Evolutionary conservation across 768 basidiomycete species (phyloP), one percentile per base, ranked within the genome.

Genomic region (Hemileccinum rubropunctum): DNA sequence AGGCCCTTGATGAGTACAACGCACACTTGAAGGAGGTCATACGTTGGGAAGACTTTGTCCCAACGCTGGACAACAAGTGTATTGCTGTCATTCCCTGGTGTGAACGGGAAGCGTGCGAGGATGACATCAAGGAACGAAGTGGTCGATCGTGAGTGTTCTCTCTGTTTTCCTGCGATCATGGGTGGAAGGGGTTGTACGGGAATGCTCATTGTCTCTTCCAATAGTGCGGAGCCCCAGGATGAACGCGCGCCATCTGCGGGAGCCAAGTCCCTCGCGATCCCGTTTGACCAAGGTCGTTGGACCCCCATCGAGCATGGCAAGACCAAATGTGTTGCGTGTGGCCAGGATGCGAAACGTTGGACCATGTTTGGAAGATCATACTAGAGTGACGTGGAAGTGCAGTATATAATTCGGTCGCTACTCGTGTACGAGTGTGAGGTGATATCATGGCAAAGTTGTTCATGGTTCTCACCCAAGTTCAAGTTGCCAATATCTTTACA

Each of bases 171-270:
- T 46, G 42, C 21, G 12, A 11, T 17, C 3, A 23, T 23, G 23
- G 23, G 3, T 23, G 3, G 23, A 3, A 6, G 23, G 6, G 13
- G 11, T 20, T 14, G 4, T 3, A 20, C 14, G 4, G 11, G 35
- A 12, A 41, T 42, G 26, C 53, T 53, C 30, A 54, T 32, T 41
- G 13, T 40, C 35, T 52, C 47, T 52, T 39, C n/a, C 58, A 3
- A 51, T 58, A 93, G 88, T 54, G 78, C 88, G 52, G 91, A 94
- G 66, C 88, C 84, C 5, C 85, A 86, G 59, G 97, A 99, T 63
- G 93, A 93, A 65, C 89, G 91, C 28, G 95, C 95, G 15, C 97
- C 97, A 0, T 95, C 93, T 14, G 94, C 97, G 12, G 97, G 97
- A 44, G 97, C 97, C 51, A 99, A 99, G 69, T 92, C 92, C 0